Conservation (phyloP, 2,329 filamentous ascomycete species). For the Neofusicoccum umdonicola region DNA sequence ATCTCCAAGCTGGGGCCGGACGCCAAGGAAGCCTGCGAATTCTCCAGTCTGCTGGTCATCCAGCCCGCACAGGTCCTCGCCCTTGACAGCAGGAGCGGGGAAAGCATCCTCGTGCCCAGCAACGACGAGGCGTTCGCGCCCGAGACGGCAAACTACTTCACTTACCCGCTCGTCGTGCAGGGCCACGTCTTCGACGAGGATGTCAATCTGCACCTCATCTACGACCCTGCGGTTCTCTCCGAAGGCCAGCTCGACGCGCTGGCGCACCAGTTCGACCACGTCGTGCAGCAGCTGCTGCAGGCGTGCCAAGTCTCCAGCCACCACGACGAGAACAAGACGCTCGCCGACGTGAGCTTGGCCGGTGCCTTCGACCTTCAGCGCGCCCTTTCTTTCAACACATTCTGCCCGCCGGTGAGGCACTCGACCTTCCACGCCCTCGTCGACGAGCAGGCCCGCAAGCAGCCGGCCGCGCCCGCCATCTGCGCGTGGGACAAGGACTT, state of each 20-base stretch:
- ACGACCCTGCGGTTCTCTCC: neutral
- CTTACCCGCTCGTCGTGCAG: neutral
- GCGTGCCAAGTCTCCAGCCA: too few species aligned
- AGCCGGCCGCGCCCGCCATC: conserved; percentile 44
- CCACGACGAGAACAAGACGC: neutral
- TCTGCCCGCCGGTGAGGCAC: conserved; percentile 26
- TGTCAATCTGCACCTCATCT: neutral
- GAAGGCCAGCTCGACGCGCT: neutral
- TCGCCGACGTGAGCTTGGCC: neutral
- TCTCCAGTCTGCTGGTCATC: conserved; percentile 52
- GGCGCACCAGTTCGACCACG: conserved; percentile 9
- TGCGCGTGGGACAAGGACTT: conserved; percentile 52
- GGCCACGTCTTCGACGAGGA: neutral
- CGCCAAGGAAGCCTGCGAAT: conserved; percentile 52
- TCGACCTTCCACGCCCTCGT: conserved; percentile 51
- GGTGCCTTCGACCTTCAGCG: neutral
- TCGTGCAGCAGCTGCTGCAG: neutral
- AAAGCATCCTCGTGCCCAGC: too few species aligned
- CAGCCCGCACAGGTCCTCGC: conserved; percentile 30
- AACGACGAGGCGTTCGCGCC: too few species aligned
- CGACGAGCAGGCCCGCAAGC: conserved; percentile 35
- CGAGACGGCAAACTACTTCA: neutral
- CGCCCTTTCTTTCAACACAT: neutral
- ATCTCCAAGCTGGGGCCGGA: conserved; percentile 43
- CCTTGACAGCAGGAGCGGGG: neutral